Evolutionary conservation across 257 asterid species (phyloP).

Genomic region (Lavandula angustifolia): DNA sequence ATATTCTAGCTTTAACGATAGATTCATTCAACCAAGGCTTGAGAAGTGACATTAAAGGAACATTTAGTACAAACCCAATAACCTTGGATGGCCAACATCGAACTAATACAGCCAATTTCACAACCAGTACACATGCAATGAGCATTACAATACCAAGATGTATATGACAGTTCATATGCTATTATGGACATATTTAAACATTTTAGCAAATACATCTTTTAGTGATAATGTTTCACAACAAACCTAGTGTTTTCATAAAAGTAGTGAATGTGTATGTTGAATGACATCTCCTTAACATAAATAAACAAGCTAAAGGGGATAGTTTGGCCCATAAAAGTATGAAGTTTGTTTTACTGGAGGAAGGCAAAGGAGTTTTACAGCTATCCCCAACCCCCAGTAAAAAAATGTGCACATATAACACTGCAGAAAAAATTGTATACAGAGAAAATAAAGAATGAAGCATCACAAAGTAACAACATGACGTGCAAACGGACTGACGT

Average conservation of each 20-base stretch:
- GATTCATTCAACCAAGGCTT: slow-evolving; percentile 1
- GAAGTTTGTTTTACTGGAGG: not conserved
- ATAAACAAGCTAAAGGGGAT: not conserved
- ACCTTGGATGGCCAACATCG: not conserved
- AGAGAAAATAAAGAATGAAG: slow-evolving; percentile 3
- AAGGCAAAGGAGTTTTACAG: not conserved
- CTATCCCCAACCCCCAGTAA: not conserved
- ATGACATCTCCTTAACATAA: not conserved
- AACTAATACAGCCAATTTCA: not conserved
- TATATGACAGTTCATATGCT: slow-evolving; percentile 7
- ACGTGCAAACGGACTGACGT: not conserved
- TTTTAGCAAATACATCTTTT: not conserved
- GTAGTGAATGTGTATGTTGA: not conserved
- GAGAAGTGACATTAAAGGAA: not conserved
- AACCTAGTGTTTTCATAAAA: not conserved
- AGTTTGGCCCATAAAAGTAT: not conserved
- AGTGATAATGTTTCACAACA: not conserved
- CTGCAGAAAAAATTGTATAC: no score
- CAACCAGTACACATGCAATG: slow-evolving; percentile 4
- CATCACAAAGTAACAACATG: slow-evolving; percentile 5
- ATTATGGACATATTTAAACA: not conserved
- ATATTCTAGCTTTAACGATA: not conserved
- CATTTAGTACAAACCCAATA: not conserved
- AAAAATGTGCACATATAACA: not conserved
- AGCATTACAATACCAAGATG: not conserved